Evolutionary conservation across 768 basidiomycete genomes (phyloP).

Genomic region (Terana coerulea): DNA sequence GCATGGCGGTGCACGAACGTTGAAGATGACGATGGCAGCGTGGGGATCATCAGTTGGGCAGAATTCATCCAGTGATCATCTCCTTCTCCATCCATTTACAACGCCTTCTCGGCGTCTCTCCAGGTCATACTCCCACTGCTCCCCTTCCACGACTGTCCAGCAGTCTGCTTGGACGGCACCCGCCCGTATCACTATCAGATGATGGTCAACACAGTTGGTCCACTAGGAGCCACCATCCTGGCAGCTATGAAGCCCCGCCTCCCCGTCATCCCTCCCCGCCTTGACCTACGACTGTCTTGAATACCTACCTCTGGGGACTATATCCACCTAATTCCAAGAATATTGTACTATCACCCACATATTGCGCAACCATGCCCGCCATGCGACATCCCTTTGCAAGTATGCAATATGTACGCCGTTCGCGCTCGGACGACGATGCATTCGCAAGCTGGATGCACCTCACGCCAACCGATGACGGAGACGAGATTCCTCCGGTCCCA

Average conservation of each 20-base stretch:
- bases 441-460: background rate
- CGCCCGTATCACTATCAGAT: background rate
- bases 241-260: too few species aligned
- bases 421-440: constrained; percentile 7
- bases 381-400: constrained; percentile 12
- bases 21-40: too few species aligned
- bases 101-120: background rate
- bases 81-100: background rate
- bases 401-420: constrained; percentile 4
- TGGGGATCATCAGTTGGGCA: too few species aligned
- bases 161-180: too few species aligned
- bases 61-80: background rate
- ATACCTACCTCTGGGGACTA: too few species aligned
- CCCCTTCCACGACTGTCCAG: too few species aligned
- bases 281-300: too few species aligned
- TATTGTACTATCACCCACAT: background rate
- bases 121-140: too few species aligned
- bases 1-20: too few species aligned
- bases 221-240: too few species aligned
- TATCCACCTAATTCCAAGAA: too few species aligned
- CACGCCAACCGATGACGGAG: background rate
- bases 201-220: background rate
- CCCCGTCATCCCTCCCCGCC: too few species aligned
- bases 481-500: constrained; percentile 7
- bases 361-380: background rate